A percentile compares a stretch with the other conserved stretches of the same genome.
phyloP scores from a whole-genome alignment of 148 eudicot genomes.

The Rhododendron mucronatum region DNA sequence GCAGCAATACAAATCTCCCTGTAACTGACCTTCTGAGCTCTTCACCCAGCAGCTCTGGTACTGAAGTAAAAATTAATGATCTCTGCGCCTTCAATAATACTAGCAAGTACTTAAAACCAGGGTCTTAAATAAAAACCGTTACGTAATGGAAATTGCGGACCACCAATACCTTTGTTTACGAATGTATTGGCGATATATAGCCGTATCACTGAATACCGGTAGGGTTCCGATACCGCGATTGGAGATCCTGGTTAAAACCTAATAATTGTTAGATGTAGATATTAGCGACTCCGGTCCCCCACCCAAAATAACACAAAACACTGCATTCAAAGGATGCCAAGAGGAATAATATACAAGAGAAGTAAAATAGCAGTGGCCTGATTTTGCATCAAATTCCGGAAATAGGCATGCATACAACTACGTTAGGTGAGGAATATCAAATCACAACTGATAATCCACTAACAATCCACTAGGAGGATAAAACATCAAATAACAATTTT shows the following conservation, averaged over 20 bases:
- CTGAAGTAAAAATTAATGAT: constrained; percentile 4
- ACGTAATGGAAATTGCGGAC: too few species aligned
- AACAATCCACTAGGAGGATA: neutral
- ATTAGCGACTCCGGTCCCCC: constrained; percentile 3
- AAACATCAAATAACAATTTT: neutral
- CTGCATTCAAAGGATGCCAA: neutral
- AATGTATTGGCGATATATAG: too few species aligned
- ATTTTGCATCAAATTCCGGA: neutral
- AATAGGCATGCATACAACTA: neutral
- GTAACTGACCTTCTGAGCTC: neutral
- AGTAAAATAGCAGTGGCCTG: neutral
- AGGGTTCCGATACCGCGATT: too few species aligned
- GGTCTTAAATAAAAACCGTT: too few species aligned
- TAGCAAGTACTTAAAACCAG: neutral
- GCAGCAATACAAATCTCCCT: neutral
- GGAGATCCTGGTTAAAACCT: neutral
- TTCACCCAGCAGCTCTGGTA: neutral
- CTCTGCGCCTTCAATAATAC: constrained; percentile 3
- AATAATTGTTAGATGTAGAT: neutral
- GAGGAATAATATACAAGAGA: neutral
- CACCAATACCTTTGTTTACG: too few species aligned
- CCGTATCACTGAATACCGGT: too few species aligned
- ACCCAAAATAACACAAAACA: neutral
- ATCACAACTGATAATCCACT: neutral
- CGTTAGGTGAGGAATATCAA: neutral